Base-by-base conservation (phyloP, 768 basidiomycete species). In the Leccinellum albellum region DNA sequence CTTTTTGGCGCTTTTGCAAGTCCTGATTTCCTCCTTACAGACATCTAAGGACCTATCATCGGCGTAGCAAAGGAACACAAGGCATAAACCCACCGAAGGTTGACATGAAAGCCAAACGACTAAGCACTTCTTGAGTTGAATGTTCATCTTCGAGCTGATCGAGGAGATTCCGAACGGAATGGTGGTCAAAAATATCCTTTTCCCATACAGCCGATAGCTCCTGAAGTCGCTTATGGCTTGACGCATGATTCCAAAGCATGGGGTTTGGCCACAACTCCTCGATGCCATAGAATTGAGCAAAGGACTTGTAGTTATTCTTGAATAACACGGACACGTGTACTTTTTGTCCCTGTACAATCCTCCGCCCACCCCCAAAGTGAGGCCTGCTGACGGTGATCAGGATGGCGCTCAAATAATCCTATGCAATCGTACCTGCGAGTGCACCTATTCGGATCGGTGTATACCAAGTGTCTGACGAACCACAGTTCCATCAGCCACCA, bases 301-400 rank as follows among this genome's bases (percentile, higher is more conserved):
- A 45, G 2, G 70, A 61, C 31, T 64, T 70, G 60, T 71, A 71
- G 23, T 71, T 62, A 48, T 58, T 51, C 57, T 65, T 72, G 64
- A 69, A 70, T 1, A 70, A 26, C 26, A 46, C 70, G 1, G 70
- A 72, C 6, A 68, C 63, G 50, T 72, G 70, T n/a, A 71, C 62
- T 40, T 64, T 67, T 46, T 71, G 70, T 9, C 70, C 70, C 0
- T 56, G 61, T 6, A 70, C 24, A 24, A 71, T 71, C 24, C 42
- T 61, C 13, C 70, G 65, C 2, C 60, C 58, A 37, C 50, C 51
- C 3, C 69, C 70, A 10, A 60, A 3, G 52, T 72, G 70, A 7
- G 71, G 70, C 13, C 71, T 71, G 32, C 6, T 2, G n/a, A 21
- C 2, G 2, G 26, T 70, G 21, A 70, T 32, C 13, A 32, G 13